Percentiles rank a stretch among this genome's conserved stretches.
These are phyloP conservation scores for Podospora sp. DNA, from an alignment of 495 filamentous ascomycete species.

Conservation along the genomic window DNA sequence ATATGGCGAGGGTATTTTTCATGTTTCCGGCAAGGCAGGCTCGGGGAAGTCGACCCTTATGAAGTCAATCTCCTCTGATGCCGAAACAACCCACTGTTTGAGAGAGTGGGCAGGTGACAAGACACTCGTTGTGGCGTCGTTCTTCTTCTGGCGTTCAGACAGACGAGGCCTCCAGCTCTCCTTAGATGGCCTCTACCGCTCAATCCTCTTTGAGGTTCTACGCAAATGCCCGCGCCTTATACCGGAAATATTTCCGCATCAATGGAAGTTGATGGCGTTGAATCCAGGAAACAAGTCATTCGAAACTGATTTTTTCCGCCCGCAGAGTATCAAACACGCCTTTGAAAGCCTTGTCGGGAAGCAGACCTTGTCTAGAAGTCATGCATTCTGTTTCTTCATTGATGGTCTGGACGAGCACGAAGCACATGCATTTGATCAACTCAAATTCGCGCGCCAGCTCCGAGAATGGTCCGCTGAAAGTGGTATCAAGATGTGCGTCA, in stretches of 20 bases:
- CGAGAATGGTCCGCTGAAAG: neutral
- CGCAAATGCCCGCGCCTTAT: neutral
- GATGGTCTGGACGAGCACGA: neutral
- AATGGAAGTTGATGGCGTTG: neutral
- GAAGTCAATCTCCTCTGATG: neutral
- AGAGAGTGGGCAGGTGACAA: neutral
- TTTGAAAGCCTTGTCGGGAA: neutral
- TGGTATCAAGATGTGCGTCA: neutral
- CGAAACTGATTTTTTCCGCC: neutral
- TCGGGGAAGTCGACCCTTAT: neutral
- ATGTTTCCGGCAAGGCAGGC: neutral
- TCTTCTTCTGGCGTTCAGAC: neutral
- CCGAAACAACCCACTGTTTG: neutral
- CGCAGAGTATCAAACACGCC: neutral
- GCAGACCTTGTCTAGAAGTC: constrained; percentile 1
- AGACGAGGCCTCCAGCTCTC: neutral
- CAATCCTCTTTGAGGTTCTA: neutral
- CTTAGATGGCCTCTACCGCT: neutral
- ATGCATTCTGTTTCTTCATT: constrained; percentile 6
- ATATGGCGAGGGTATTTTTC: neutral
- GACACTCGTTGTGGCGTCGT: neutral
- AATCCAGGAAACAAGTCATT: neutral
- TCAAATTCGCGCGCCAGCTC: neutral
- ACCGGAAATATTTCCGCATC: neutral
- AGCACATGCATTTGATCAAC: neutral